Conservation (phyloP, 306 rosid species). For the Vachellia collinsii region DNA sequence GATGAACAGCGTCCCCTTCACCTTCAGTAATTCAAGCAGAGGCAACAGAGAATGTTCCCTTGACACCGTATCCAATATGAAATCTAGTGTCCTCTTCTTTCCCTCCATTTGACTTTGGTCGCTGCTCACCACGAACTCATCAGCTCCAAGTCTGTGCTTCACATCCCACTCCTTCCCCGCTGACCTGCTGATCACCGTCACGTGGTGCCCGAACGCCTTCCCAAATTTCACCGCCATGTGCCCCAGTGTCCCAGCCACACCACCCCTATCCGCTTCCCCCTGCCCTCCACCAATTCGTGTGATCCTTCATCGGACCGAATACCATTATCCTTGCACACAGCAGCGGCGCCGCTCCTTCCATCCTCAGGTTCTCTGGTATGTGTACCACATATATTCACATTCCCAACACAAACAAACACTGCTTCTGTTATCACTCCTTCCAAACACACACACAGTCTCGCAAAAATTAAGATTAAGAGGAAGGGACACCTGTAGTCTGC, state of each 20-base stretch:
- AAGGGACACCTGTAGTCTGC: constrained; percentile 62
- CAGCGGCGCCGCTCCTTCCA: constrained; percentile 80
- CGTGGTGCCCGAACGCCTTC: constrained; percentile 79
- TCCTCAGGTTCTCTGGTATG: constrained; percentile 54
- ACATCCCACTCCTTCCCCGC: constrained; percentile 71
- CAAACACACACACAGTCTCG: neutral
- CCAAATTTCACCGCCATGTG: constrained; percentile 78
- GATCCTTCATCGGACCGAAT: constrained; percentile 66
- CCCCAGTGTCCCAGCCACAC: constrained; percentile 79
- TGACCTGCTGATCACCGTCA: constrained; percentile 76
- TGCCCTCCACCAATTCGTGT: constrained; percentile 40
- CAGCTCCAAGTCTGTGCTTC: constrained; percentile 60
- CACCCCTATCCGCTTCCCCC: constrained; percentile 59
- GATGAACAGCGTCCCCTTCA: constrained; percentile 58
- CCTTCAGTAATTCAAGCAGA: constrained; percentile 67
- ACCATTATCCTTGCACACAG: constrained; percentile 78
- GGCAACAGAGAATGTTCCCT: constrained; percentile 56
- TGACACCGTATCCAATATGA: constrained; percentile 68
- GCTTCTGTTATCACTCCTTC: neutral
- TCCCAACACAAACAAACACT: neutral
- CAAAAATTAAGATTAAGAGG: neutral
- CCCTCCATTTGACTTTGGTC: constrained; percentile 55
- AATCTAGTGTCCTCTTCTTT: constrained; percentile 51
- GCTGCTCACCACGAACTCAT: constrained; percentile 65
- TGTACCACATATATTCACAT: constrained; percentile 68